Base-by-base conservation (phyloP, 225 moss, liverwort and hornwort genomes). In the Ulota crispa region DNA sequence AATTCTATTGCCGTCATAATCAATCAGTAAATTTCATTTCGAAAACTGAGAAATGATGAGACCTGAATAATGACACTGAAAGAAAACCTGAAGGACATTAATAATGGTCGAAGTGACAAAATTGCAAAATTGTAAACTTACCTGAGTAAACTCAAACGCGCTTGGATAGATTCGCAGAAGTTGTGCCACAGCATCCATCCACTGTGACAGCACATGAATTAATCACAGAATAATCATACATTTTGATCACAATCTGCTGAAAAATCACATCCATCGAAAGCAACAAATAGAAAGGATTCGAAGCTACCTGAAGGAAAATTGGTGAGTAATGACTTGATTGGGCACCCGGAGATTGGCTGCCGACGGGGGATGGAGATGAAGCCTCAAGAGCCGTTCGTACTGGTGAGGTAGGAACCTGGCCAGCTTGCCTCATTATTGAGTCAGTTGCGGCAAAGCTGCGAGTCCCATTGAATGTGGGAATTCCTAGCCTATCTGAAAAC, bases 111-210 rank as follows among this genome's bases (percentile, higher is more conserved):
- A 12, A 66, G 42, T 68, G 56, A 52, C 27, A 18, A 53, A 68
- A 24, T 75, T 59, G 42, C 70, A 70, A 61, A 75, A 72, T 76
- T 55, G 34, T 56, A 18, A 56, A 78, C 79, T 60, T 86, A 96
- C 99, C 83, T 93, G 83, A 27, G 94, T 92, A 73, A 92, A 99
- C 78, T 99, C 96, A 82, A 99, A 99, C 78, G 99, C 99, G 79
- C 87, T 90, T 42, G 99, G 99, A 78, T 99, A 99, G 68, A 99
- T 80, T 80, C 93, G 91, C 80, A 96, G 80, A 64, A 99, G 90
- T 72, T 99, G 99, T 52, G 92, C 91, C 32, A 99, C 92, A 77
- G 93, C 92, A 88, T 99, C 99, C 82, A 92, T 88, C 96, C 96
- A 99, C 99, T 99, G 91, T 73, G 75, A 81, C 55, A 82, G 36